Evolutionary conservation across 108 stramenopile species (phyloP).

Genomic region (Nitzschia sp.): DNA sequence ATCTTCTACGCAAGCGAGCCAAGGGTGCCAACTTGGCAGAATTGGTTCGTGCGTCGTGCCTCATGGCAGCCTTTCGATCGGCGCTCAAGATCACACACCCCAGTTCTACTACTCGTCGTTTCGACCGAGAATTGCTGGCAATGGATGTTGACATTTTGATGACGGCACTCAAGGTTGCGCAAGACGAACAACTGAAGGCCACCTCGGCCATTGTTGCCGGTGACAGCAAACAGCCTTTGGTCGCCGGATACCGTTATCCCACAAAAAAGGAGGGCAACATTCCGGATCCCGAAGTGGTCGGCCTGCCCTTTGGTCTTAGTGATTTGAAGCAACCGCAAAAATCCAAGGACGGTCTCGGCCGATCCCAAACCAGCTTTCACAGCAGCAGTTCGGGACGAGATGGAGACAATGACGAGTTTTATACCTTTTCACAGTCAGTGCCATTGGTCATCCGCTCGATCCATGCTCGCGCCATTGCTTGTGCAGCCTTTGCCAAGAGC

Average conservation of each 20-base stretch:
- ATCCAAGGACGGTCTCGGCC: conserved; percentile 41
- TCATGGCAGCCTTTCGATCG: conserved; percentile 85
- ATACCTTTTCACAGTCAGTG: conserved; percentile 80
- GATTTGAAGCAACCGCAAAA: conserved; percentile 54
- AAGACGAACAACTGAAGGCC: conserved; percentile 87
- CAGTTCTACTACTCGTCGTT: conserved; percentile 78
- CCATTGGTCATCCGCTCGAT: conserved; percentile 81
- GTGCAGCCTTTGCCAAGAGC: conserved; percentile 77
- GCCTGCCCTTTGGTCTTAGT: conserved; percentile 81
- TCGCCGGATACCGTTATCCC: conserved; percentile 39
- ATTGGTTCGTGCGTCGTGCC: conserved; percentile 73
- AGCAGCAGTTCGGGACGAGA: conserved; percentile 22
- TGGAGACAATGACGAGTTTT: conserved; percentile 65
- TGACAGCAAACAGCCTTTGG: conserved; percentile 75
- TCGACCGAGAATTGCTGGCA: conserved; percentile 79
- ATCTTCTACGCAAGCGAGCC: conserved; percentile 70
- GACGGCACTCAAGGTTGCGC: conserved; percentile 83
- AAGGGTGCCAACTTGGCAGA: conserved; percentile 75
- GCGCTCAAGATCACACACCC: conserved; percentile 89
- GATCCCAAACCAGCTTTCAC: conserved; percentile 41
- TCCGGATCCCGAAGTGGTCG: conserved; percentile 76
- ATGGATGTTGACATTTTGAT: conserved; percentile 89
- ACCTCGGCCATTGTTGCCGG: conserved; percentile 72
- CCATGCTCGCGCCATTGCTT: conserved; percentile 87
- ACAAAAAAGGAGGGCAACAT: conserved; percentile 58